These are phyloP conservation scores for Cladosporium oxysporum DNA, from an alignment of 2,329 filamentous ascomycete genomes.

Conservation along the genomic window DNA sequence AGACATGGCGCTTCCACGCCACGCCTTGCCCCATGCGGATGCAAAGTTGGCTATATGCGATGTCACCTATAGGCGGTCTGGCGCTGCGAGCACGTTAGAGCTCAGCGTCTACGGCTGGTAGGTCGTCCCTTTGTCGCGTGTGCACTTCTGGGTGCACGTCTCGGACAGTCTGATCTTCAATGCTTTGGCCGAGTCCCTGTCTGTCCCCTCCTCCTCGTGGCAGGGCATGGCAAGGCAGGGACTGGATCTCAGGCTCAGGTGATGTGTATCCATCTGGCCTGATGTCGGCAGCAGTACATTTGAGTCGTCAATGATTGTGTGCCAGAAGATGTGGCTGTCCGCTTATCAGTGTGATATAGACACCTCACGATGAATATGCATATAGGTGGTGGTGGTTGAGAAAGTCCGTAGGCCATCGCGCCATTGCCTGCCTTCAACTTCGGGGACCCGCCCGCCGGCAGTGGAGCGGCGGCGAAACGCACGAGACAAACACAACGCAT, in stretches of 20 bases:
- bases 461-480: background rate
- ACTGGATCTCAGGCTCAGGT: background rate
- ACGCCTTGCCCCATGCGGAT: background rate
- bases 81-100: background rate
- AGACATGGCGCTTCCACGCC: constrained; percentile 8
- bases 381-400: background rate
- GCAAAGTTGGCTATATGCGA: background rate
- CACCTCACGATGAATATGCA: background rate
- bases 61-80: constrained; percentile 16
- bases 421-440: background rate
- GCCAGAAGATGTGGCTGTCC: background rate
- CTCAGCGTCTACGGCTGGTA: background rate
- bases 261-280: background rate
- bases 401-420: background rate
- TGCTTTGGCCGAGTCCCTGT: constrained; percentile 9
- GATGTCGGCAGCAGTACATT: background rate
- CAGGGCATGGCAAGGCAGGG: constrained; percentile 3
- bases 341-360: background rate
- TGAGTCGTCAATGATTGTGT: background rate
- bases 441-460: background rate
- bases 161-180: constrained; percentile 3
- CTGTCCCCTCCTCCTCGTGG: constrained; percentile 6
- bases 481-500: background rate
- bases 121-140: constrained; percentile 12
- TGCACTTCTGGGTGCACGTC: background rate